Evolutionary conservation across 768 basidiomycete genomes (phyloP), one percentile per base, ranked within the genome.

Genomic region (Leccinum pellstonianum): DNA sequence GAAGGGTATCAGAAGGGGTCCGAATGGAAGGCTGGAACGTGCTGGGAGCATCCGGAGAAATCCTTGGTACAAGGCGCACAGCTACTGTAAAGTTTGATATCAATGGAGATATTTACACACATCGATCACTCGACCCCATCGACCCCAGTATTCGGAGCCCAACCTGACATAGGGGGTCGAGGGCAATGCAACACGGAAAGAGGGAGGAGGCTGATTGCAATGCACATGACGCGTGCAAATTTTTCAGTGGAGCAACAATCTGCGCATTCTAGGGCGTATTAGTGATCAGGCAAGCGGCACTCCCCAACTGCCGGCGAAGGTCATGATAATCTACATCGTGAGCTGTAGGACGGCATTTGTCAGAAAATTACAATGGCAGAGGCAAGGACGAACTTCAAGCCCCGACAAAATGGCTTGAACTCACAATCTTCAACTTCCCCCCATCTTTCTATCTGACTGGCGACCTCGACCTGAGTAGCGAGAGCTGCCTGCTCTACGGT

Each of bases 401-500:
- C 53, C 55, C 59, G 35, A 48, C 46, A 35, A 54, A 14, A 54
- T 25, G 5, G 35, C 29, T 19, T 21, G 49, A 31, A 80, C 97
- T 80, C 68, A 98, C 96, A 93, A 73, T 98, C 97, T 79, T 98
- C 97, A 0, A 99, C 97, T 76, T 98, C 96, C n/a, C 97, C 97
- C 97, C 97, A 99, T 52, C 87, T 82, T 74, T 95, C 86, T 61
- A 98, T 98, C 77, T 98, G 96, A 71, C 93, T 95, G 62, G 87
- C 81, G 0, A 99, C 96, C 76, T 99, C 97, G 8, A 96, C 95
- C 55, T 90, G 88, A 7, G 93, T 83, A 0, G 92, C 93, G 53
- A 86, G 73, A 2, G 95, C 85, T 9, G 96, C 95, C 69, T 93
- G 79, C 67, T 99, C 92, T 1, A 86, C 91, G 4, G 84, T 85